A percentile compares a stretch with the other conserved stretches of the same genome.
Evolutionary conservation across 768 basidiomycete species (phyloP).

Genomic region (Mycena rosella): DNA sequence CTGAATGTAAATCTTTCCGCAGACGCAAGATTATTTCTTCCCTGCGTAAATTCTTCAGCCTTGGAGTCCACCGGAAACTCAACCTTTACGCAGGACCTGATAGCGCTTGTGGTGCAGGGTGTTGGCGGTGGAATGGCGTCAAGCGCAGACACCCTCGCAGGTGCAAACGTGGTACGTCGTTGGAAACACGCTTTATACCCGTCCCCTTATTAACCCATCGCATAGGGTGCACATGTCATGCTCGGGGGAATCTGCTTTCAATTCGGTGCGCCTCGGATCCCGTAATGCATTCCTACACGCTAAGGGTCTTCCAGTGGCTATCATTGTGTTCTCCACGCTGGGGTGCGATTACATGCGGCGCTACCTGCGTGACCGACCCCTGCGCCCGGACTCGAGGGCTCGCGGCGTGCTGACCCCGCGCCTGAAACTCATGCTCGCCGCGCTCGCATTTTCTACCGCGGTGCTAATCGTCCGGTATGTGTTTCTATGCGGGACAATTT

Average conservation of each 20-base stretch:
- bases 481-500: background rate
- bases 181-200: background rate
- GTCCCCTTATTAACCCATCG: background rate
- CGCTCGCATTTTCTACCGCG: slow-evolving; percentile 53
- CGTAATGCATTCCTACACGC: background rate
- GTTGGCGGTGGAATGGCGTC: slow-evolving; percentile 28
- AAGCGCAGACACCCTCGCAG: slow-evolving; percentile 7
- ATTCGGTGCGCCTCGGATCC: slow-evolving; percentile 48
- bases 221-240: slow-evolving; percentile 50
- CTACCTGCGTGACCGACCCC: slow-evolving; percentile 51
- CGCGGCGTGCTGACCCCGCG: background rate
- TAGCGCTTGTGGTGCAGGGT: slow-evolving; percentile 20
- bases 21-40: slow-evolving; percentile 56
- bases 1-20: slow-evolving; percentile 15
- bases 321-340: slow-evolving; percentile 55
- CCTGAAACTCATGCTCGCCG: slow-evolving; percentile 47
- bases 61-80: too few species aligned
- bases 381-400: background rate
- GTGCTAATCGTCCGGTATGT: slow-evolving; percentile 61
- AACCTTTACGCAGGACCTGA: slow-evolving; percentile 1
- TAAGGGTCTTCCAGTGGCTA: slow-evolving; percentile 50
- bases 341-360: slow-evolving; percentile 63
- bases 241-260: slow-evolving; percentile 75
- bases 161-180: background rate
- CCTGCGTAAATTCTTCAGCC: slow-evolving; percentile 41